A percentile compares a stretch with the other conserved stretches of the same genome.
Evolutionary conservation across 2,329 filamentous ascomycete genomes (phyloP).

Genomic region (Fusarium secorum): DNA sequence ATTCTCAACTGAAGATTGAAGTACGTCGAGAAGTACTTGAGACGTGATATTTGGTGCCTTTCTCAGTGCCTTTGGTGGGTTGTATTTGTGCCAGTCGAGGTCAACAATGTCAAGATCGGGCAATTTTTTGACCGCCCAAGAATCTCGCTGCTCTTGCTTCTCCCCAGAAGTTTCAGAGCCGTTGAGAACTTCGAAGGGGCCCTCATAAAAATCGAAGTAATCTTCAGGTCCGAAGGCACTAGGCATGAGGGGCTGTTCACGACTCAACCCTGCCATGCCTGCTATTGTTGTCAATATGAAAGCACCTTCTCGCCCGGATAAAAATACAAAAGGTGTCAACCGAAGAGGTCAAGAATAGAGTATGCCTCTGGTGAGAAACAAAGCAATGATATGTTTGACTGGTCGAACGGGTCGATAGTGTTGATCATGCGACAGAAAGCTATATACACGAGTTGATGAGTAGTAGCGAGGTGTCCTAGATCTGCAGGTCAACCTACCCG

Average conservation of each 20-base stretch:
- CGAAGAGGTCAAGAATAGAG: not conserved
- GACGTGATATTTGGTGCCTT: constrained; percentile 50
- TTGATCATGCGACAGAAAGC: constrained; percentile 13
- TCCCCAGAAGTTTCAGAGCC: constrained; percentile 37
- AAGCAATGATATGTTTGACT: not conserved
- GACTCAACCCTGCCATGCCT: constrained; percentile 18
- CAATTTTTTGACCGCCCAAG: constrained; percentile 37
- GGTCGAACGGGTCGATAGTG: not conserved
- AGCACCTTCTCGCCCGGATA: not conserved
- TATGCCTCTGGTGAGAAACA: not conserved
- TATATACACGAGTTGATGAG: constrained; percentile 14
- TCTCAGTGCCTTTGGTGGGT: constrained; percentile 54
- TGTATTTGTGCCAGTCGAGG: constrained; percentile 57
- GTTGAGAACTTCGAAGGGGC: constrained; percentile 41
- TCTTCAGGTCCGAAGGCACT: constrained; percentile 45
- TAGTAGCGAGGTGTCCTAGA: not conserved
- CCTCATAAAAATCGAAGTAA: constrained; percentile 43
- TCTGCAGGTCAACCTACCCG: not conserved
- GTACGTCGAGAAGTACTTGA: constrained; percentile 52
- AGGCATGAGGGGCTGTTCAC: constrained; percentile 38
- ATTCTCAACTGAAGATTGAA: constrained; percentile 56
- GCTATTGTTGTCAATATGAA: not conserved
- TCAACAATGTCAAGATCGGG: constrained; percentile 38
- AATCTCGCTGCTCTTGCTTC: constrained; percentile 22
- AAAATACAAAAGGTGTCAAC: not conserved